phyloP scores from a whole-genome alignment of 495 filamentous ascomycete genomes.

The Astrocystis sublimbata region DNA sequence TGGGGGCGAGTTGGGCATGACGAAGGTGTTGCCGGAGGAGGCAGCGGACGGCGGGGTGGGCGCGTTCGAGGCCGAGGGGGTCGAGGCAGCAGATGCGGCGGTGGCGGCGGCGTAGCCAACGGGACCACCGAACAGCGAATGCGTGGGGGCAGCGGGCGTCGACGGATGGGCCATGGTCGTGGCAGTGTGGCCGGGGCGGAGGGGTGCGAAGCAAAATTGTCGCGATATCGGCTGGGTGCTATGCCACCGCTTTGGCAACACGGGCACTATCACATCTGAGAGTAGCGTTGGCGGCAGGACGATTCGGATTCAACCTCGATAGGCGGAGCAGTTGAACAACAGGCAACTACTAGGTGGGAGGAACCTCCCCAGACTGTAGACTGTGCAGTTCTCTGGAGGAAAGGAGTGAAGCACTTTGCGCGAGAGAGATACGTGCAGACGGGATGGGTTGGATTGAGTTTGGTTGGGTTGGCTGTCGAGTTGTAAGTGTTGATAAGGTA shows the following conservation, averaged over 20 bases:
- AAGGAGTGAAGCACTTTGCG: no score
- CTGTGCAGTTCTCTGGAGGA: no score
- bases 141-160: slow-evolving; percentile 23
- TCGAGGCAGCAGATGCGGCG: slow-evolving; percentile 17
- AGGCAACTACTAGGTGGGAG: no score
- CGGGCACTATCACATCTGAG: slow-evolving; percentile 16
- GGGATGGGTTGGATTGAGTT: no score
- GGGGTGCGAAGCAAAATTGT: slow-evolving; percentile 2
- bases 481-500: no score
- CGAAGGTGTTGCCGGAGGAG: slow-evolving; percentile 65
- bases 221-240: slow-evolving; percentile 1
- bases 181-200: not conserved
- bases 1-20: slow-evolving; percentile 80
- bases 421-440: no score
- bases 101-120: slow-evolving; percentile 21
- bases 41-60: slow-evolving; percentile 51
- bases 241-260: no score
- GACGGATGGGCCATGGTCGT: slow-evolving; percentile 29
- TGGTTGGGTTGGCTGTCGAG: no score
- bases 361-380: no score
- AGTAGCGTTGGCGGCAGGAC: not conserved
- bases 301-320: no score
- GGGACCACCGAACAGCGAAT: slow-evolving; percentile 34
- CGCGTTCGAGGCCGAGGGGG: slow-evolving; percentile 29
- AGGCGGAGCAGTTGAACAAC: no score